Conservation (phyloP, 768 basidiomycete genomes). For the Termitomyces sp. region DNA sequence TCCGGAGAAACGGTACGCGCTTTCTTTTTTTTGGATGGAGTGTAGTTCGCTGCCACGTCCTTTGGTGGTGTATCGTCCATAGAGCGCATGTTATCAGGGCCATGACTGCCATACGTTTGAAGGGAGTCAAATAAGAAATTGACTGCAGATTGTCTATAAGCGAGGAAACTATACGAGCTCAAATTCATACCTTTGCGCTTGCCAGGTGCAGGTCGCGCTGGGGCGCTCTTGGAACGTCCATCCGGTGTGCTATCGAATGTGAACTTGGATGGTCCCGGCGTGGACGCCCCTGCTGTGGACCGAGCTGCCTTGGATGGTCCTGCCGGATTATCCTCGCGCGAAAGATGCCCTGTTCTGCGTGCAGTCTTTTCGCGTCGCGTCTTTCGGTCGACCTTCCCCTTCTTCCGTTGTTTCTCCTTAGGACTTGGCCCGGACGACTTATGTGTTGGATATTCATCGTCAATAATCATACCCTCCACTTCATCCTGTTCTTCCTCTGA, state of each 20-base stretch:
- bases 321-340: slow-evolving; percentile 13
- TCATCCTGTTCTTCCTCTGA: slow-evolving; percentile 41
- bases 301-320: not conserved
- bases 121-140: slow-evolving; percentile 34
- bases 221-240: slow-evolving; percentile 20
- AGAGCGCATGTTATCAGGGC: slow-evolving; percentile 22
- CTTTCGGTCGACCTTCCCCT: slow-evolving; percentile 32
- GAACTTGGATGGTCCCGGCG: not conserved
- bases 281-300: not conserved
- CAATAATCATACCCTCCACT: slow-evolving; percentile 51
- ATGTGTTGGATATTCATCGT: slow-evolving; percentile 26
- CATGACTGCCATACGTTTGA: slow-evolving; percentile 32
- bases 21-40: slow-evolving; percentile 42
- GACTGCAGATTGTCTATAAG: slow-evolving; percentile 23
- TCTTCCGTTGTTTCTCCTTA: slow-evolving; percentile 28
- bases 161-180: not conserved
- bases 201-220: slow-evolving; percentile 23
- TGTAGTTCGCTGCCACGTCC: slow-evolving; percentile 29
- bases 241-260: not conserved
- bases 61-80: slow-evolving; percentile 32
- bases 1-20: slow-evolving; percentile 50
- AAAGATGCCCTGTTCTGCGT: slow-evolving; percentile 25
- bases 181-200: slow-evolving; percentile 50
- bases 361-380: slow-evolving; percentile 30
- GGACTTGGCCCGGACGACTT: slow-evolving; percentile 23